Percentiles rank a stretch among this genome's conserved stretches.
These are phyloP conservation scores for Thielaviopsis punctulata DNA, from an alignment of 2,329 filamentous ascomycete species.

Conservation along the genomic window DNA sequence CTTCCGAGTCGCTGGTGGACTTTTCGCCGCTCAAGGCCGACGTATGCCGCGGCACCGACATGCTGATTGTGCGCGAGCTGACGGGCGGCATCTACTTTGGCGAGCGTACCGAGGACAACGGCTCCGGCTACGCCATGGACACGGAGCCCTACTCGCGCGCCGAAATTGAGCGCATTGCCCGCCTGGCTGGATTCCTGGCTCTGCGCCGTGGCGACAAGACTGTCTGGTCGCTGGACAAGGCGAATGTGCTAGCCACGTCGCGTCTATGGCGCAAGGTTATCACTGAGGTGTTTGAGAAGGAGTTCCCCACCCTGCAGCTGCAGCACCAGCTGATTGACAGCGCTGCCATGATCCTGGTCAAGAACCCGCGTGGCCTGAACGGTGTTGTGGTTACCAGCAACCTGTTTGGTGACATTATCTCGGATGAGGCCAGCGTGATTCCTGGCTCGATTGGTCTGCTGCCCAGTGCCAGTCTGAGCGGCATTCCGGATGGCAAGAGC, in stretches of 20 bases:
- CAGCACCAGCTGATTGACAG: slow-evolving; percentile 87
- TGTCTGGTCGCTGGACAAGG: slow-evolving; percentile 86
- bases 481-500: slow-evolving; percentile 68
- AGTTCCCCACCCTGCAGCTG: slow-evolving; percentile 75
- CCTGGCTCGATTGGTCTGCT: slow-evolving; percentile 77
- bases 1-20: slow-evolving; percentile 68
- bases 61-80: slow-evolving; percentile 82
- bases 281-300: slow-evolving; percentile 64
- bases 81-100: slow-evolving; percentile 95
- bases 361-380: slow-evolving; percentile 76
- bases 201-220: slow-evolving; percentile 49
- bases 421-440: slow-evolving; percentile 87
- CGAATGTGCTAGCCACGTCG: slow-evolving; percentile 83
- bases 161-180: slow-evolving; percentile 78
- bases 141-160: slow-evolving; percentile 69
- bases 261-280: slow-evolving; percentile 81
- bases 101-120: slow-evolving; percentile 64
- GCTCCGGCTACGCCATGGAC: slow-evolving; percentile 59
- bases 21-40: slow-evolving; percentile 74
- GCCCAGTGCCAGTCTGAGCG: slow-evolving; percentile 73
- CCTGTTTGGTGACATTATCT: slow-evolving; percentile 90
- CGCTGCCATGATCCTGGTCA: slow-evolving; percentile 95
- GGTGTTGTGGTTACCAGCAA: slow-evolving; percentile 88
- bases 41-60: slow-evolving; percentile 73
- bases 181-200: slow-evolving; percentile 67